These are phyloP conservation scores for Aureobasidium sp. DNA, from an alignment of 2,329 filamentous ascomycete species.

Conservation along the genomic window DNA sequence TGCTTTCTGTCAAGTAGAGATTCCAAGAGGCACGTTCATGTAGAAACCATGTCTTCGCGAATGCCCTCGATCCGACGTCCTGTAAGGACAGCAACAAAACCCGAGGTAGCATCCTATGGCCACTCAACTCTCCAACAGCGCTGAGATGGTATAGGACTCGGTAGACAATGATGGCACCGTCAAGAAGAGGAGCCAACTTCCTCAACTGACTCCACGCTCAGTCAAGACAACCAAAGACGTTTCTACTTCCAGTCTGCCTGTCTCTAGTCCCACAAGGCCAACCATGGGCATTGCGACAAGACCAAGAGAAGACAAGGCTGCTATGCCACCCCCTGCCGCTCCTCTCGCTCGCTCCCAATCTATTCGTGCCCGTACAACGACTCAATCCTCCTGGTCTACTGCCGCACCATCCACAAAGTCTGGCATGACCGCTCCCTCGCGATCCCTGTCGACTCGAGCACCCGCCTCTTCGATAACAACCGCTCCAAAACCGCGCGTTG, in stretches of 20 bases:
- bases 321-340: constrained; percentile 10
- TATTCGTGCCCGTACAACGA: background rate
- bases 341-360: background rate
- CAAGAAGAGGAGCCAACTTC: constrained; percentile 12
- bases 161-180: background rate
- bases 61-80: constrained; percentile 2
- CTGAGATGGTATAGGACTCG: constrained; percentile 12
- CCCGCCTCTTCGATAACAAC: background rate
- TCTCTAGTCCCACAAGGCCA: background rate
- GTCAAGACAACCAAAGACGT: background rate
- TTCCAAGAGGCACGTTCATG: no score
- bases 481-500: background rate
- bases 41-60: background rate
- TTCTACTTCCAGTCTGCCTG: background rate
- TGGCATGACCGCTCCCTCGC: background rate
- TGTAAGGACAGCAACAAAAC: background rate
- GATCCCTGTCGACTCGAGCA: background rate
- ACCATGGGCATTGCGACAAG: background rate
- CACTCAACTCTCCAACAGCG: constrained; percentile 14
- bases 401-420: background rate
- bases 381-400: background rate
- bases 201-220: constrained; percentile 11
- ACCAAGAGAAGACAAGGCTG: background rate
- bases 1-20: background rate
- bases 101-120: constrained; percentile 4